These are phyloP conservation scores for Solanum peruvianum DNA, from an alignment of 257 asterid genomes.

Conservation along the genomic window DNA sequence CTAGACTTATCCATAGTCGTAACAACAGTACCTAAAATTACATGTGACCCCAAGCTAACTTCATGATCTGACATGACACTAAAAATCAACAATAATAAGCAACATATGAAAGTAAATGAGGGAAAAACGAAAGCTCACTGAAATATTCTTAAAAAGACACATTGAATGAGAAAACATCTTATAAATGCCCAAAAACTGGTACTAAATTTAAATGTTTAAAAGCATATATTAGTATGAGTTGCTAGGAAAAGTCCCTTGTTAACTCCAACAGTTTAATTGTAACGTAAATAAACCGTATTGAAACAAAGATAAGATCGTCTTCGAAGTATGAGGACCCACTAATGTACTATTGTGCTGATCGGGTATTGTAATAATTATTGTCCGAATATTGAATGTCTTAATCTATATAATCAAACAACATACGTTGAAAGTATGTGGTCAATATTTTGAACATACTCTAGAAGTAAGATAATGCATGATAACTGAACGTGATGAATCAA, in stretches of 20 bases:
- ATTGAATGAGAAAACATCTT: not conserved
- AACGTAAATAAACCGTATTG: no score
- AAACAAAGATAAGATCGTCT: not conserved
- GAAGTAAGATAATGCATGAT: no score
- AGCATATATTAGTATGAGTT: no score
- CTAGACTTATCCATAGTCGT: not conserved
- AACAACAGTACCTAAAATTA: not conserved
- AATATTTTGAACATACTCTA: no score
- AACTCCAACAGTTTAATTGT: not conserved
- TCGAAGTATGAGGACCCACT: not conserved
- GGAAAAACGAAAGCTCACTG: not conserved
- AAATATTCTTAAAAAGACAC: no score
- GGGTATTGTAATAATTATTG: no score
- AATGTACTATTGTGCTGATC: no score
- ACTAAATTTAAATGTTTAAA: not conserved
- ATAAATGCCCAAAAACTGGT: not conserved
- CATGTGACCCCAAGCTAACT: not conserved
- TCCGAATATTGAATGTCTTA: not conserved
- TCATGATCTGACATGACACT: not conserved
- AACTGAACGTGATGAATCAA: no score
- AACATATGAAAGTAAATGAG: not conserved
- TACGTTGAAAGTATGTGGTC: not conserved
- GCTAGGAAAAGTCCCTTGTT: not conserved
- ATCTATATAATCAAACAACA: not conserved
- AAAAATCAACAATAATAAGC: not conserved